Percentiles rank a stretch among this genome's conserved stretches.
Evolutionary conservation across 495 filamentous ascomycete species (phyloP).

Genomic region (Trichoderma gamsii): DNA sequence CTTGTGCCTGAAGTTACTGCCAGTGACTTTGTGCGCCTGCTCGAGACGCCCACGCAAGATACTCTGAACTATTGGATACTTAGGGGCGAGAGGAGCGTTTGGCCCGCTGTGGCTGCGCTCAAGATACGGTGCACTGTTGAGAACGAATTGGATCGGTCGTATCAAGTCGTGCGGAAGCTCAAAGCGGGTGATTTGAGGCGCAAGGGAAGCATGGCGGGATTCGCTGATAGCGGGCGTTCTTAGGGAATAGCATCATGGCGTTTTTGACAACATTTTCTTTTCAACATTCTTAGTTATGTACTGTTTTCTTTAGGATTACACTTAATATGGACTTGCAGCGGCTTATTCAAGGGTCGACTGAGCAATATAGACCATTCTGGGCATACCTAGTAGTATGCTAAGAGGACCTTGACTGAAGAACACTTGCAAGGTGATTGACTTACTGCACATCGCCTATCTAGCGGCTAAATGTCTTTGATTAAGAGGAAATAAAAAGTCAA

Average conservation of each 20-base stretch:
- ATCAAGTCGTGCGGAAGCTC: slow-evolving; percentile 65
- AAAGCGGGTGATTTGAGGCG: slow-evolving; percentile 39
- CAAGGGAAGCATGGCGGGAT: slow-evolving; percentile 13
- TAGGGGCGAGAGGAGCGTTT: slow-evolving; percentile 78
- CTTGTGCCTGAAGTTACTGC: slow-evolving; percentile 74
- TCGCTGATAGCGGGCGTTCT: neutral
- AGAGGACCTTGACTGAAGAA: too few species aligned
- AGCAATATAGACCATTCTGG: too few species aligned
- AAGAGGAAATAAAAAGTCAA: too few species aligned
- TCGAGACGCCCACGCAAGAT: slow-evolving; percentile 72
- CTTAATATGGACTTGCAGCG: too few species aligned
- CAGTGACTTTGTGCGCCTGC: slow-evolving; percentile 64
- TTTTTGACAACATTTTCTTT: neutral
- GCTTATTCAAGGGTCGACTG: too few species aligned
- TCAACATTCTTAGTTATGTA: neutral
- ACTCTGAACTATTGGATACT: slow-evolving; percentile 80
- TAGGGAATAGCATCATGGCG: neutral
- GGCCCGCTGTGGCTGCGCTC: slow-evolving; percentile 83
- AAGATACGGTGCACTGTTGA: slow-evolving; percentile 82
- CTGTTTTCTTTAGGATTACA: neutral
- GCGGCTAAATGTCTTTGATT: too few species aligned
- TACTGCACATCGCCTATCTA: too few species aligned
- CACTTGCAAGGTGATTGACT: too few species aligned
- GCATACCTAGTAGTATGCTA: too few species aligned
- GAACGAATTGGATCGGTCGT: slow-evolving; percentile 75